Base-by-base conservation (phyloP, 306 rosid genomes). In the Cucumis melo region DNA sequence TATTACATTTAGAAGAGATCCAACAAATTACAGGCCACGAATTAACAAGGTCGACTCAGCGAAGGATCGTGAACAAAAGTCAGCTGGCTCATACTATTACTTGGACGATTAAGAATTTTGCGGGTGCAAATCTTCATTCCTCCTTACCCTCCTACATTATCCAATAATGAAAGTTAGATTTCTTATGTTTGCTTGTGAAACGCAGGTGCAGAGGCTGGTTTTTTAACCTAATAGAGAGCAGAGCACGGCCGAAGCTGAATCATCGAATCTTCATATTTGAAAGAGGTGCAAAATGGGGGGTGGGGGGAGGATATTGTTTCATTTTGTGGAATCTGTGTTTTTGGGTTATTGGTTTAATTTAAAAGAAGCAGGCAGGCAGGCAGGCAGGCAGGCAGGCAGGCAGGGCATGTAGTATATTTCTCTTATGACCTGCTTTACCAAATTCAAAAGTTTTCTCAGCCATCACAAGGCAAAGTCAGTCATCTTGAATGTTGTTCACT, bases 1-100 rank as follows among this genome's bases (percentile, higher is more conserved):
- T 82, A 91, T 93, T 83, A 93, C 98, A 29, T 91, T 90, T 82
- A 91, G 98, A 87, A 88, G 98, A 53, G 98, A 93, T 79, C 98
- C 98, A 12, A 93, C 96, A 48, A 93, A 93, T 79, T 93, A 1
- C 51, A 97, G 98, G 73, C 98, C 98, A 15, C 86, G 98, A 79
- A 93, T 93, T 80, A 93, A 93, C 84, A 93, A 93, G 84, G 36
- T 90, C 53, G 96, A 91, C 34, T 93, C 98, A 23, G 84, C 98
- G 4, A 93, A 93, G 78, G 98, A 93, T 76, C 84, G 97, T 80
- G 99, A 94, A 74, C 99, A 94, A 57, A 94, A 94, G 78, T 14
- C 81, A 46, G 98, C 99, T 21, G 97, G 97, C 48, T 92, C 99
- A 21, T 94, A 94, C 68, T 94, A 94, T 87, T 94, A 94, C 81